Evolutionary conservation across 1,284 basidiomycete species (phyloP), one percentile per base, ranked within the genome.

Genomic region (Leccinum subrobustum): DNA sequence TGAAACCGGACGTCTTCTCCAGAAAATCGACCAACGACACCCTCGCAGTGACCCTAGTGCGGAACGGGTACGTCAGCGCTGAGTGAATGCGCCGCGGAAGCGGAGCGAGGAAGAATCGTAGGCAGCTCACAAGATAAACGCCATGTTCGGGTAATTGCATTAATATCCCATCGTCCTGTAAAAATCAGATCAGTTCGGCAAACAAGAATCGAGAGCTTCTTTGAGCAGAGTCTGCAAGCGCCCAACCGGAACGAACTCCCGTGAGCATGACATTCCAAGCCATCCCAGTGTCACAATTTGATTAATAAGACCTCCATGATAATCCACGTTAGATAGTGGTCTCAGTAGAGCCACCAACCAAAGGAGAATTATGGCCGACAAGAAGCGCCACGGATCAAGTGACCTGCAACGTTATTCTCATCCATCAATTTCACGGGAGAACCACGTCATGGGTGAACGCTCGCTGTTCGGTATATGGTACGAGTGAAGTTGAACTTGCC

Each of bases 21-120:
- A 35, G 82, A 79, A 72, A 96, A 95, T 48, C 87, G 84, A 14
- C 95, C 95, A 2, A 96, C 89, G 52, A 96, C 92, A 56, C 92
- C 94, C 77, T 97, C 95, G 72, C 95, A 97, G 67, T 89, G 90
- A 0, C 92, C 92, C 82, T 91, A 37, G 7, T 29, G 12, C 6
- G 51, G 25, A 31, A 39, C 3, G 9, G 9, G 23, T 18, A 9
- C 33, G 52, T 68, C 16, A 67, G 65, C 33, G 12, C 6, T 16
- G 47, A 33, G 18, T 6, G n/a, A 11, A 31, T 16, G 14, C 12
- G 20, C 20, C 16, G n/a, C 53, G 58, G 12, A 35, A 12, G 37
- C 4, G 39, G 33, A 18, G 11, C 12, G 31, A 9, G 29, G 27
- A 52, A 8, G 20, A 27, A 35, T 14, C 35, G 35, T 47, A 54